Conservation (phyloP, 768 basidiomycete genomes). For the Leccinum variicolor region DNA sequence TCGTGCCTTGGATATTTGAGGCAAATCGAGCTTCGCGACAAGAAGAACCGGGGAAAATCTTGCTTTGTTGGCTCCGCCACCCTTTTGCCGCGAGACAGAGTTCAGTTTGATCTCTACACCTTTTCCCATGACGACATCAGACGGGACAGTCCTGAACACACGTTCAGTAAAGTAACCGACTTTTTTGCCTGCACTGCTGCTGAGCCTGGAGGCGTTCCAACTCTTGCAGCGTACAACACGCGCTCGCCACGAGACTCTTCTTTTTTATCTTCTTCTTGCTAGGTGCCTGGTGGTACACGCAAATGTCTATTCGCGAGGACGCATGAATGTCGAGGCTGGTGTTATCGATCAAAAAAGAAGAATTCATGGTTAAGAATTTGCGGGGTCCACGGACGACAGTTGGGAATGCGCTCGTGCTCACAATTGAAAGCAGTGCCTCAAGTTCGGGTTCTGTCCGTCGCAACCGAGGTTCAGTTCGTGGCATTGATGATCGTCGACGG, state of each 20-base stretch:
- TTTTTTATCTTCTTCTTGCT: constrained; percentile 64
- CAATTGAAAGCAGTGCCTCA: constrained; percentile 52
- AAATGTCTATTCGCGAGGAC: constrained; percentile 46
- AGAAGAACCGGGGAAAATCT: constrained; percentile 7
- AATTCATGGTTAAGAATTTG: background rate
- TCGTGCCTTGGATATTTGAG: background rate
- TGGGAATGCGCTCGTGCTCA: constrained; percentile 29
- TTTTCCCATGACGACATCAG: constrained; percentile 17
- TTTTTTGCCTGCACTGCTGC: constrained; percentile 33
- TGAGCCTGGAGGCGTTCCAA: constrained; percentile 47
- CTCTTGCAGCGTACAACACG: constrained; percentile 50
- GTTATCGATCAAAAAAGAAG: background rate
- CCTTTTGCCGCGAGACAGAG: constrained; percentile 19
- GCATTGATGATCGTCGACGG: constrained; percentile 47
- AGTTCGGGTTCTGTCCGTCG: constrained; percentile 70
- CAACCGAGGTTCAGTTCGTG: constrained; percentile 59
- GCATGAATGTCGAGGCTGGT: constrained; percentile 39
- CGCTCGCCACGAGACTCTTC: constrained; percentile 51
- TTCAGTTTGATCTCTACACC: constrained; percentile 46
- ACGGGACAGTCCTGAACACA: background rate
- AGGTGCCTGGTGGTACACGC: constrained; percentile 54
- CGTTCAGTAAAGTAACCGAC: constrained; percentile 32
- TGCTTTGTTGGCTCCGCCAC: constrained; percentile 6
- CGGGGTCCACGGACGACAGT: background rate
- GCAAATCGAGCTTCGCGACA: constrained; percentile 21